phyloP scores from a whole-genome alignment of 2,329 filamentous ascomycete genomes.

The Alternaria consortialis region DNA sequence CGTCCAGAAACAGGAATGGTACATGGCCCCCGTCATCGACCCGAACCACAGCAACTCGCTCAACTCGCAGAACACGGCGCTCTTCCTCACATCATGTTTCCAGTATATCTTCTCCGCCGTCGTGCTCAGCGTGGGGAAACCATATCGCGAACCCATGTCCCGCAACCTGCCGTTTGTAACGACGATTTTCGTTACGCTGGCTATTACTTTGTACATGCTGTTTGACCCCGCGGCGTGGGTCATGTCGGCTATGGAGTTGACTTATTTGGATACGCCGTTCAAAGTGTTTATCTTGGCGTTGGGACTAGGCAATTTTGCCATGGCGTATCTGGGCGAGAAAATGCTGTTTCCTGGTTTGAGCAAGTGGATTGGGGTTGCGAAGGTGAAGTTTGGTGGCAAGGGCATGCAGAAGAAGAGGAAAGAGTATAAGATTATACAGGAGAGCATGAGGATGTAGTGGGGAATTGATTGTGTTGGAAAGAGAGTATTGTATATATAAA shows the following conservation, averaged over 20 bases:
- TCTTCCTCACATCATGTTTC: constrained; percentile 91
- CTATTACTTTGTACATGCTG: constrained; percentile 81
- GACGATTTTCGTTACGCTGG: constrained; percentile 74
- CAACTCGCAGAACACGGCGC: constrained; percentile 91
- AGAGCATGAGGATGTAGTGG: constrained; percentile 40
- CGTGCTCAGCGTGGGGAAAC: constrained; percentile 88
- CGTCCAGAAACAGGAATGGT: constrained; percentile 84
- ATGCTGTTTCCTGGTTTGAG: constrained; percentile 75
- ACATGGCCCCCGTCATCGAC: constrained; percentile 79
- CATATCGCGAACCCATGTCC: constrained; percentile 82
- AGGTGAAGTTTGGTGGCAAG: constrained; percentile 63
- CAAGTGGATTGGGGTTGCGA: constrained; percentile 69
- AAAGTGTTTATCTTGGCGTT: constrained; percentile 75
- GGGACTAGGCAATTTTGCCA: constrained; percentile 72
- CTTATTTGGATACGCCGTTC: constrained; percentile 76
- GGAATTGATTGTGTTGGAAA: not conserved
- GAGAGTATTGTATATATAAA: too few species aligned
- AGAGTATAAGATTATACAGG: constrained; percentile 79
- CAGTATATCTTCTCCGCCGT: constrained; percentile 93
- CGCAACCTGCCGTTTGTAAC: constrained; percentile 86
- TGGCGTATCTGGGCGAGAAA: constrained; percentile 77
- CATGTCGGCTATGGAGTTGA: constrained; percentile 82
- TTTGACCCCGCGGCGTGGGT: constrained; percentile 76
- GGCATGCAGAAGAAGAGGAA: constrained; percentile 79
- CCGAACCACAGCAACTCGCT: constrained; percentile 82